Base-by-base conservation (phyloP, 1,284 basidiomycete genomes). In the Porogramme epimiltina region DNA sequence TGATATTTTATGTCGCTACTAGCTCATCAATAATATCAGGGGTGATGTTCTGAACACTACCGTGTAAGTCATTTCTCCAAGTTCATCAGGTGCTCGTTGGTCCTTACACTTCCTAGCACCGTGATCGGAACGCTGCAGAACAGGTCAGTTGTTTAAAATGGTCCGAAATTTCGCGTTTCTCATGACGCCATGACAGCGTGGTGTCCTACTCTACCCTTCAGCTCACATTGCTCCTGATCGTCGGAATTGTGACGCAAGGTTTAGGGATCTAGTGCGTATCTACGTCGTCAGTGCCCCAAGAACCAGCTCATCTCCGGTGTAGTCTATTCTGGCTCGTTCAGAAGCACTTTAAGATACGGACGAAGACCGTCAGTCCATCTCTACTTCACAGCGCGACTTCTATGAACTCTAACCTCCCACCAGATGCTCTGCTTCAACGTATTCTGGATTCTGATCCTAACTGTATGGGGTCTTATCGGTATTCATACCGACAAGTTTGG, bases 101-200 rank as follows among this genome's bases (percentile, higher is more conserved):
- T 9, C 5, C 3, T 47, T 20, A 41, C 28, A 39, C 48, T 24
- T 47, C 42, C n/a, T 56, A 88, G 86, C 5, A 88, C 87, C n/a
- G 87, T 92, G 33, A 83, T 93, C 52, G 82, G 74, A 10, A 92
- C 89, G 0, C 66, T 93, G 36, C 90, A 92, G 65, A 92, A 93
- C 59, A 84, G 84, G 79, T 85, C 63, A 8, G 71, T 66, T 34
- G 23, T 22, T 36, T 33, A 36, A 23, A 22, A 25, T 26, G 24
- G 16, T 28, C 40, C 18, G 36, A 45, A 37, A 18, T 40, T 37
- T 37, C 25, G 19, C 19, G 24, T 28, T 40, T 18, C 28, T 20
- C 34, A 36, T 40, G 10, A 40, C 26, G 26, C 23, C 38, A 23
- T 16, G 24, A 45, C 42, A 62, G 84, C 59, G 73, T 87, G 42